A percentile compares a stretch with the other conserved stretches of the same genome.
Conservation (phyloP, 768 basidiomycete genomes). For the Pisolithus marmoratus region DNA sequence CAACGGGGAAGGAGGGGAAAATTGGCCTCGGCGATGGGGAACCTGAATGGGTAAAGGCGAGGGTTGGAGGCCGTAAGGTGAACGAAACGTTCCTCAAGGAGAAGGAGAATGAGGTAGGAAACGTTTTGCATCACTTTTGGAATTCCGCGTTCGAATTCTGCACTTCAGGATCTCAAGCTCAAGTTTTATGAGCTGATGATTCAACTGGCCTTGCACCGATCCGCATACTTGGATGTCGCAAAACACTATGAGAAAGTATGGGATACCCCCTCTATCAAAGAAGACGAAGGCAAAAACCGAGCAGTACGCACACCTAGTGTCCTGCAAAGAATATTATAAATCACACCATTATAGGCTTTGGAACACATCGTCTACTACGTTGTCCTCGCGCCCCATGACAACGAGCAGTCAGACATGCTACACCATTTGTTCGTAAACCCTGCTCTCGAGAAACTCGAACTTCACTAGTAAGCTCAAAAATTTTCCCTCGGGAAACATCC, state of each 20-base stretch:
- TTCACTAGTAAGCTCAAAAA: slow-evolving; percentile 63
- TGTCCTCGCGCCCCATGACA: slow-evolving; percentile 88
- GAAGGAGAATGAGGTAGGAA: slow-evolving; percentile 75
- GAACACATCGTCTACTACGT: slow-evolving; percentile 95
- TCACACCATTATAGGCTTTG: slow-evolving; percentile 53
- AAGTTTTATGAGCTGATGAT: slow-evolving; percentile 97
- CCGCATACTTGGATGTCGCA: slow-evolving; percentile 86
- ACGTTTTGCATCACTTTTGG: neutral
- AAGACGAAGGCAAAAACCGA: slow-evolving; percentile 68
- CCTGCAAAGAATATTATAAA: slow-evolving; percentile 2
- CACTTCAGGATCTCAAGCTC: slow-evolving; percentile 80
- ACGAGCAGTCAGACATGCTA: slow-evolving; percentile 97
- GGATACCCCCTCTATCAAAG: slow-evolving; percentile 93
- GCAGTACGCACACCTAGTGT: slow-evolving; percentile 39
- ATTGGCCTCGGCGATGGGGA: slow-evolving; percentile 67
- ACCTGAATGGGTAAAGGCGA: slow-evolving; percentile 88
- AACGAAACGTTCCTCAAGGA: slow-evolving; percentile 91
- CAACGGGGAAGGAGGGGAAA: slow-evolving; percentile 46
- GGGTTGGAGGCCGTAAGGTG: slow-evolving; percentile 89
- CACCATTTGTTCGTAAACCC: slow-evolving; percentile 80
- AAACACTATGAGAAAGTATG: slow-evolving; percentile 96
- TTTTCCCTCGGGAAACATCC: neutral
- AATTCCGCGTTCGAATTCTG: neutral
- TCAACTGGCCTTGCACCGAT: slow-evolving; percentile 81
- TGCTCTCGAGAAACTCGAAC: slow-evolving; percentile 70